Base-by-base conservation (phyloP, 2,329 filamentous ascomycete genomes). In the Fusarium domesticum region DNA sequence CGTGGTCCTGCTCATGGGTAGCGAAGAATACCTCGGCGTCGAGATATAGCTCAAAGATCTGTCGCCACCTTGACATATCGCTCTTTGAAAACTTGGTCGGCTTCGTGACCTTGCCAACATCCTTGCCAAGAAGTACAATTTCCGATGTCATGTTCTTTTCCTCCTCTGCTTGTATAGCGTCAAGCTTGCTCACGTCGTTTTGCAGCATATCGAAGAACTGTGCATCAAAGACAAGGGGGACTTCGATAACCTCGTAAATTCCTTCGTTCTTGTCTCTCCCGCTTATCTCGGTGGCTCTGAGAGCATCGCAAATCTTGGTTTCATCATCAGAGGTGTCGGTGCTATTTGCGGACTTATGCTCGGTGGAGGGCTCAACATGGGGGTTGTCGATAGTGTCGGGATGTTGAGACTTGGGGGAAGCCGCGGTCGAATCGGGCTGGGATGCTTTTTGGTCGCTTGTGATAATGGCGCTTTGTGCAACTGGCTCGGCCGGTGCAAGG, bases 11-110 rank as follows among this genome's bases (percentile, higher is more conserved):
- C 63, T 95, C 89, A 20, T 81, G 79, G 0, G 84, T 86, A 1
- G 87, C 89, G 64, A 93, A 93, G 69, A 95, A 95, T 20, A 95
- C 76, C 42, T 85, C 80, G 6, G 85, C 84, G 43, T 93, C 84
- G 11, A 91, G 69, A 59, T 95, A 95, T 0, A 92, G 69, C 47
- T 89, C 83, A 58, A 95, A 92, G 51, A 95, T 83, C 53, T 85
- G 77, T 37, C 89, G 80, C 89, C 89, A 95, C 30, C 77, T 77
- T 41, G 83, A 80, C 18, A 95, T 69, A 60, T 93, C 86, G 35
- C 76, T 83, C 49, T 77, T 80, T 35, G 78, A 76, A 16, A 80
- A 77, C 42, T 71, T 74, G 18, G 78, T 77, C 3, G 86, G 86
- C 47, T 81, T 79, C 0, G 85, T 80, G 6, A 88, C 73, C 35